Percentiles rank a stretch among this genome's conserved stretches.
These are phyloP conservation scores for Nakazawaea anatomiae DNA, from an alignment of 805 yeast genomes.

Conservation along the genomic window DNA sequence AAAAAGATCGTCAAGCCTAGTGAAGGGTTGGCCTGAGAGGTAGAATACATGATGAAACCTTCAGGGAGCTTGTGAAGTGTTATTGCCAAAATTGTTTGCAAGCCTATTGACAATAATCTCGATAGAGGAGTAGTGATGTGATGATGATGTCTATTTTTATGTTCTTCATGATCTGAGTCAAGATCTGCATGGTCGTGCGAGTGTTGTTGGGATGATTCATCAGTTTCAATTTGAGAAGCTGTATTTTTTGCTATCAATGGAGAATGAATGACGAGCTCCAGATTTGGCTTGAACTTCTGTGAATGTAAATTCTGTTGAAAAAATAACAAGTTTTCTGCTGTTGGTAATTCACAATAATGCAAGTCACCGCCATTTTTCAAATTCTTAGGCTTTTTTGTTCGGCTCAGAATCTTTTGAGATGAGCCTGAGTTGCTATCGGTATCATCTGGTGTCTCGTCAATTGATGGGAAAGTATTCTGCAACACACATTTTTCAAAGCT, in stretches of 20 bases:
- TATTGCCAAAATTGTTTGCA: conserved; percentile 85
- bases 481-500: conserved; percentile 14
- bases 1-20: conserved; percentile 78
- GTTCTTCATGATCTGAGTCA: conserved; percentile 18
- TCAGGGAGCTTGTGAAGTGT: conserved; percentile 91
- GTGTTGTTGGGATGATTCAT: background rate
- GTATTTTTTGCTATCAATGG: conserved; percentile 18
- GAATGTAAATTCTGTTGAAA: conserved; percentile 21
- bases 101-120: conserved; percentile 75
- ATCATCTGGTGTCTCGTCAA: background rate
- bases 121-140: conserved; percentile 74
- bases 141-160: conserved; percentile 59
- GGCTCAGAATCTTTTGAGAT: background rate
- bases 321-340: conserved; percentile 26
- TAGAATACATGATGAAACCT: conserved; percentile 84
- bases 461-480: background rate
- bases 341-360: conserved; percentile 27
- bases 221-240: too few relatives aligned
- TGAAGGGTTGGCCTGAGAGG: conserved; percentile 58
- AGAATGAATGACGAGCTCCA: conserved; percentile 25
- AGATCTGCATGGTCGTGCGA: conserved; percentile 8
- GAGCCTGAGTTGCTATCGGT: background rate
- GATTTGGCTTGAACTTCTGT: conserved; percentile 18
- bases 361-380: conserved; percentile 6
- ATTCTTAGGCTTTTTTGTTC: background rate